Percentiles rank a stretch among this genome's conserved stretches.
Conservation (phyloP, 352 stramenopile genomes). For the Phytophthora multivora region DNA sequence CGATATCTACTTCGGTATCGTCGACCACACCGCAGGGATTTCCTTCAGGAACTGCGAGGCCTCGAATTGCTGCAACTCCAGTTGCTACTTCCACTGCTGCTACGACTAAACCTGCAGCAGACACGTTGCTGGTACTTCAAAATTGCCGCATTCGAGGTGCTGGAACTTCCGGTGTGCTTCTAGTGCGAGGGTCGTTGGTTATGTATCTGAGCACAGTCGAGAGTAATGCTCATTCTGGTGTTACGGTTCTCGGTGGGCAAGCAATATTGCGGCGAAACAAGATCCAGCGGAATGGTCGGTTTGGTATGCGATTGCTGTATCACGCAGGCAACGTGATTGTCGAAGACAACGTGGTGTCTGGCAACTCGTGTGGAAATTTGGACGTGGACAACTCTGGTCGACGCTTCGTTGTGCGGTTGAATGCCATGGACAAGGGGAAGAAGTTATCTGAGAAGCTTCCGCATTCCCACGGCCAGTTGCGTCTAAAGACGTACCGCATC, state of each 20-base stretch:
- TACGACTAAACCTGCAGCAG: conserved; percentile 7
- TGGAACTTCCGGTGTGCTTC: conserved; percentile 65
- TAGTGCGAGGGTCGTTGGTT: conserved; percentile 58
- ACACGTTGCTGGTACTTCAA: conserved; percentile 55
- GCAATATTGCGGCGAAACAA: conserved; percentile 68
- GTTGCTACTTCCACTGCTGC: not conserved
- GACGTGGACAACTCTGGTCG: conserved; percentile 78
- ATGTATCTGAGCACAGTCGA: conserved; percentile 65
- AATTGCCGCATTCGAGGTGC: conserved; percentile 62
- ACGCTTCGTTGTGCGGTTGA: conserved; percentile 79
- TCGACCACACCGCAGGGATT: not conserved
- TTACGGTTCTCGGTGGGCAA: conserved; percentile 62
- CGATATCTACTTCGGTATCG: not conserved
- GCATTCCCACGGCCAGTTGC: conserved; percentile 56
- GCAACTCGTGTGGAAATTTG: conserved; percentile 73
- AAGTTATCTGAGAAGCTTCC: conserved; percentile 46
- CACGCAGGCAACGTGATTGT: conserved; percentile 74
- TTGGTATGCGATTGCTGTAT: conserved; percentile 75
- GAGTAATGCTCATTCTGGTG: conserved; percentile 59
- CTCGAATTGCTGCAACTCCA: not conserved
- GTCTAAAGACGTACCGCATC: conserved; percentile 46
- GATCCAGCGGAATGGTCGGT: conserved; percentile 67
- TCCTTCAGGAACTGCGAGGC: not conserved
- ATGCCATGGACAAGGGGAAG: conserved; percentile 74
- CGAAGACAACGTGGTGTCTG: conserved; percentile 70